Evolutionary conservation across 2,329 filamentous ascomycete species (phyloP).

Genomic region (Fusarium illudens): DNA sequence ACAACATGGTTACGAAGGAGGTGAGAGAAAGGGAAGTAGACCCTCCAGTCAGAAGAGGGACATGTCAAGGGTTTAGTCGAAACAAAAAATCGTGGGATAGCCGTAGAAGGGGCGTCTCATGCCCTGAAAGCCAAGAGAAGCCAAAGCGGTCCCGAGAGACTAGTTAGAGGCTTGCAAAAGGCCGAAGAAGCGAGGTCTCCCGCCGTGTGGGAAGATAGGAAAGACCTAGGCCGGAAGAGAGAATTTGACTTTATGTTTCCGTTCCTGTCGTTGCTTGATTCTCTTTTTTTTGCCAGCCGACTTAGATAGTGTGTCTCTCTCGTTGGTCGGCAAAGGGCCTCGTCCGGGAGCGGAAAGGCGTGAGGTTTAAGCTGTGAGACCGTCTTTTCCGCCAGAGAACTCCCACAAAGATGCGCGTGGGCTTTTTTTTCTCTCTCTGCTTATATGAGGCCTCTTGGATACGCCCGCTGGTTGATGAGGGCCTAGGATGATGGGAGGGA

Average conservation of each 20-base stretch:
- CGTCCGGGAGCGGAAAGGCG: constrained; percentile 31
- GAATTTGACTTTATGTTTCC: constrained; percentile 39
- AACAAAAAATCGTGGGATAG: not conserved
- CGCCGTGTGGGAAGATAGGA: constrained; percentile 2
- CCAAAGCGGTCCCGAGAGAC: constrained; percentile 2
- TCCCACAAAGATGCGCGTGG: too few relatives aligned
- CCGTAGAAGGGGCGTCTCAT: not conserved
- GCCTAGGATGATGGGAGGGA: not conserved
- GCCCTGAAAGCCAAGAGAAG: constrained; percentile 11
- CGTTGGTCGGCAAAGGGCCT: not conserved
- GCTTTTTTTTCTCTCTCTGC: not conserved
- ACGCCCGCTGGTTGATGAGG: not conserved
- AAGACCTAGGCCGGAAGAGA: not conserved
- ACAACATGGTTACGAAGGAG: not conserved
- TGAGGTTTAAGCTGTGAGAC: constrained; percentile 8
- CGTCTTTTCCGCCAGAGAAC: not conserved
- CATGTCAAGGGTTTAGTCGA: constrained; percentile 11
- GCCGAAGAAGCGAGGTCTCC: not conserved
- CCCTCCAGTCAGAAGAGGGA: constrained; percentile 3
- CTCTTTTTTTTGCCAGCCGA: not conserved
- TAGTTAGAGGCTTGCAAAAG: not conserved
- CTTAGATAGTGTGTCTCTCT: not conserved
- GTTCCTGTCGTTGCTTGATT: constrained; percentile 33
- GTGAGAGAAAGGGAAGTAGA: not conserved
- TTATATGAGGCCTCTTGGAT: not conserved